These are phyloP conservation scores for Aspergillus aculeatinus DNA, from an alignment of 2,329 filamentous ascomycete genomes.

Conservation along the genomic window DNA sequence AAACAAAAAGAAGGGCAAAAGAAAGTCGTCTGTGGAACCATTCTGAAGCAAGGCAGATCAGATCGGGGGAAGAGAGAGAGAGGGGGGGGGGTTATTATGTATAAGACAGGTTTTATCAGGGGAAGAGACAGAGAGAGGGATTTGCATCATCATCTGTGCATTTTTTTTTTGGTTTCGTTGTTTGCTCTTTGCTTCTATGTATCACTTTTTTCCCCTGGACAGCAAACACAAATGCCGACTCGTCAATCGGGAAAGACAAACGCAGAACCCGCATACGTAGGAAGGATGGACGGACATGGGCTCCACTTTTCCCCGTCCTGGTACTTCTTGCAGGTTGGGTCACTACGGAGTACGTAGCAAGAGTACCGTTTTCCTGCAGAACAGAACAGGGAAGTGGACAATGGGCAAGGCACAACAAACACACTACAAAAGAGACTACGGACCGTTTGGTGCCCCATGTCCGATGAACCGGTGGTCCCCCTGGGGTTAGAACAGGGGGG, in stretches of 20 bases:
- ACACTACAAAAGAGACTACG: not conserved
- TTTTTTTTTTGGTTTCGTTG: not conserved
- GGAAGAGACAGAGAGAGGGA: not conserved
- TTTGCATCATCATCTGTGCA: no score
- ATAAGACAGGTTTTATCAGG: not conserved
- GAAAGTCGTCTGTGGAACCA: not conserved
- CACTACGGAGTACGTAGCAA: no score
- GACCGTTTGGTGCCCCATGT: not conserved
- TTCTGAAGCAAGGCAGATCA: not conserved
- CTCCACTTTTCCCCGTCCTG: not conserved
- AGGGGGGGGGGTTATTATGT: not conserved
- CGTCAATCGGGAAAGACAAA: not conserved
- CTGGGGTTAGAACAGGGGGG: not conserved
- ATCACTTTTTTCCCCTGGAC: not conserved
- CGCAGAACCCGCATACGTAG: no score
- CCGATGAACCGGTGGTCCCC: not conserved
- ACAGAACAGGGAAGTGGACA: no score
- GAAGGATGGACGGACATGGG: no score
- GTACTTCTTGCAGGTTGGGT: not conserved
- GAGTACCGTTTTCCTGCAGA: no score
- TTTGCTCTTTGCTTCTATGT: not conserved
- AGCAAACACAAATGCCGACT: not conserved
- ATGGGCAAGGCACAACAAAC: no score
- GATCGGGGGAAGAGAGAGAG: not conserved
- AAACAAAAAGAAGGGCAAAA: not conserved